Conservation (phyloP, 2,329 filamentous ascomycete species). For the Clonostachys byssicola region DNA sequence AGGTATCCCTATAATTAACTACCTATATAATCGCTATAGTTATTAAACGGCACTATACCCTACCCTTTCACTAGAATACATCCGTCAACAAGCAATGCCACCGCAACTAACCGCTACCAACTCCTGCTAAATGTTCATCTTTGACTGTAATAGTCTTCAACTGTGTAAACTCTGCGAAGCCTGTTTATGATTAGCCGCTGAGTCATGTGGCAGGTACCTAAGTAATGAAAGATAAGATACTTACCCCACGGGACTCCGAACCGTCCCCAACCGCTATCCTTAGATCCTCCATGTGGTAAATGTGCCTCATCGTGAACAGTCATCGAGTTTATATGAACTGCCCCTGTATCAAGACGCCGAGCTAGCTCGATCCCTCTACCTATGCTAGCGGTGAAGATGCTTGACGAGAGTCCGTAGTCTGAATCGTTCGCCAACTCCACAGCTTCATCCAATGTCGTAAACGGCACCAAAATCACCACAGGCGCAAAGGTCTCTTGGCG, state of each 20-base stretch:
- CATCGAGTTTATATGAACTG: not conserved
- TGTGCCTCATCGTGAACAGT: not conserved
- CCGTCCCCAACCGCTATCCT: not conserved
- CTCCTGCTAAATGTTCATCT: no score
- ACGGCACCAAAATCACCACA: slow-evolving; percentile 55
- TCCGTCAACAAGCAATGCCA: no score
- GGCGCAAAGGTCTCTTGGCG: slow-evolving; percentile 65
- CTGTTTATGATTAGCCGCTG: not conserved
- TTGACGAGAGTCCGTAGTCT: slow-evolving; percentile 60
- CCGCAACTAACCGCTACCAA: no score
- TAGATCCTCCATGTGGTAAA: not conserved
- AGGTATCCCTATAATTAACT: no score
- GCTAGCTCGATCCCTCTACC: not conserved
- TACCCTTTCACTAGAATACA: no score
- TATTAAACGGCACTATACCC: no score
- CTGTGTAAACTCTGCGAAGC: not conserved
- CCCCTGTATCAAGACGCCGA: not conserved
- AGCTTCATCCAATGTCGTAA: slow-evolving; percentile 59
- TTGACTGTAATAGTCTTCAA: not conserved
- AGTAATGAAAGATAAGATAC: not conserved
- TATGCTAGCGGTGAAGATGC: slow-evolving; percentile 42
- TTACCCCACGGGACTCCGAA: not conserved
- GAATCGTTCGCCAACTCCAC: slow-evolving; percentile 65
- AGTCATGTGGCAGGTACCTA: not conserved
- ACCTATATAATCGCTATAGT: no score